Conservation (phyloP, 306 rosid genomes). For the Begonia peltatifolia region DNA sequence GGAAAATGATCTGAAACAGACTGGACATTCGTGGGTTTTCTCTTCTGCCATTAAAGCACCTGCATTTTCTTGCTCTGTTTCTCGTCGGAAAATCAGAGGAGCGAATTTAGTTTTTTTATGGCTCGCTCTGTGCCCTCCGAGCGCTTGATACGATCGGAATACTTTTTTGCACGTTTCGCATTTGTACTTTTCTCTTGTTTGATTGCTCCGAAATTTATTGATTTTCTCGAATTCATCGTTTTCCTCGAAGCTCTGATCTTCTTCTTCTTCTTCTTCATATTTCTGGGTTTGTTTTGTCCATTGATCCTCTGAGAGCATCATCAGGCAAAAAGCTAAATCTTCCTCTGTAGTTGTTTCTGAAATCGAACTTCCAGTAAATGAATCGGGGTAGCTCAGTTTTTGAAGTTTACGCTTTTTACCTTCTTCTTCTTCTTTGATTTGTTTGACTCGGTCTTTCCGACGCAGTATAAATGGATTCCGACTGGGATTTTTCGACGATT, state of each 20-base stretch:
- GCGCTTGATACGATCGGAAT: conserved; percentile 78
- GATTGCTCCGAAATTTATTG: conserved; percentile 13
- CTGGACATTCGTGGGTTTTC: conserved; percentile 61
- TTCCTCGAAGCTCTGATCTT: conserved; percentile 20
- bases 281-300: conserved; percentile 20
- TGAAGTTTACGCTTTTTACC: neutral
- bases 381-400: conserved; percentile 24
- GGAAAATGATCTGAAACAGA: conserved; percentile 61
- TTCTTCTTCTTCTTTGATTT: conserved; percentile 6
- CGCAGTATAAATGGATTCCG: conserved; percentile 10
- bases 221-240: conserved; percentile 31
- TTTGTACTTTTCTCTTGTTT: conserved; percentile 32
- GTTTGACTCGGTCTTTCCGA: conserved; percentile 2
- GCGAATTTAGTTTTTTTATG: conserved; percentile 47
- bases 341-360: conserved; percentile 66
- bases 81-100: conserved; percentile 1
- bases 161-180: conserved; percentile 75
- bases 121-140: conserved; percentile 90
- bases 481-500: conserved; percentile 61
- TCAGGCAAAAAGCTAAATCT: conserved; percentile 69
- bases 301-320: conserved; percentile 67
- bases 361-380: conserved; percentile 51
- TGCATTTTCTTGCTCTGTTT: conserved; percentile 13
- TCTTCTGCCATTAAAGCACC: conserved; percentile 13
- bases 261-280: conserved; percentile 6